phyloP scores from a whole-genome alignment of 495 filamentous ascomycete species.

The Podospora appendiculata region DNA sequence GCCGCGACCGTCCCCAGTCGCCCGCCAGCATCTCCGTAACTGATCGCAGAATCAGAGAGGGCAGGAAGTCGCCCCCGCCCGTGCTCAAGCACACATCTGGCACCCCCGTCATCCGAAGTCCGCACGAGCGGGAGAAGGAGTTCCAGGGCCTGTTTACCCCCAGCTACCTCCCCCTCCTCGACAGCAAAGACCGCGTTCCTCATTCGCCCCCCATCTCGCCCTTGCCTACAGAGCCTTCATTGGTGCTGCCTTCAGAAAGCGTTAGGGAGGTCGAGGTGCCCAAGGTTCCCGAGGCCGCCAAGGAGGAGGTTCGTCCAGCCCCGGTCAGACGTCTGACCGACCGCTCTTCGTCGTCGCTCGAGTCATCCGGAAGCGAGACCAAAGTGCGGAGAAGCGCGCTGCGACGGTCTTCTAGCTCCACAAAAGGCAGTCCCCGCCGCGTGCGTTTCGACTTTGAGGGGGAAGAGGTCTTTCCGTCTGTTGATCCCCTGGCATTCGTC shows the following conservation, averaged over 20 bases:
- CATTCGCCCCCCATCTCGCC: conserved; percentile 17
- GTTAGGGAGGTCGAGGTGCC: conserved; percentile 21
- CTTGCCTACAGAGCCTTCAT: conserved; percentile 8
- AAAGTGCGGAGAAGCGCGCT: conserved; percentile 39
- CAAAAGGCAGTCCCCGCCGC: conserved; percentile 41
- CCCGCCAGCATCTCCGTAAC: conserved; percentile 8
- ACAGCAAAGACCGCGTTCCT: conserved; percentile 21
- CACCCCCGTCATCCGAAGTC: conserved; percentile 23
- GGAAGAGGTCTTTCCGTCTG: conserved; percentile 43
- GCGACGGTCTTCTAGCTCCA: conserved; percentile 38
- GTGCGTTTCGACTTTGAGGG: conserved; percentile 48
- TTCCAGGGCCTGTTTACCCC: conserved; percentile 55
- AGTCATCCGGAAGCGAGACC: conserved; percentile 34
- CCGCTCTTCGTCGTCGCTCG: conserved; percentile 30
- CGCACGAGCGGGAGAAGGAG: conserved; percentile 47
- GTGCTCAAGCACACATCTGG: conserved; percentile 31
- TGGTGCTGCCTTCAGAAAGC: conserved; percentile 11
- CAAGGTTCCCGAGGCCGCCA: conserved; percentile 9
- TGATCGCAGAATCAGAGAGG: conserved; percentile 21
- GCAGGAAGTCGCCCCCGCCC: conserved; percentile 35
- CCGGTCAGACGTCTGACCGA: conserved; percentile 21
- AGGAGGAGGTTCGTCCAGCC: conserved; percentile 6
- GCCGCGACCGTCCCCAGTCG: conserved; percentile 9
- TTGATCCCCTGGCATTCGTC: conserved; percentile 25
- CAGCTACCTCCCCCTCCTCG: conserved; percentile 50